These are phyloP conservation scores for Aspergillus novoparasiticus DNA, from an alignment of 2,329 filamentous ascomycete genomes.

Conservation along the genomic window DNA sequence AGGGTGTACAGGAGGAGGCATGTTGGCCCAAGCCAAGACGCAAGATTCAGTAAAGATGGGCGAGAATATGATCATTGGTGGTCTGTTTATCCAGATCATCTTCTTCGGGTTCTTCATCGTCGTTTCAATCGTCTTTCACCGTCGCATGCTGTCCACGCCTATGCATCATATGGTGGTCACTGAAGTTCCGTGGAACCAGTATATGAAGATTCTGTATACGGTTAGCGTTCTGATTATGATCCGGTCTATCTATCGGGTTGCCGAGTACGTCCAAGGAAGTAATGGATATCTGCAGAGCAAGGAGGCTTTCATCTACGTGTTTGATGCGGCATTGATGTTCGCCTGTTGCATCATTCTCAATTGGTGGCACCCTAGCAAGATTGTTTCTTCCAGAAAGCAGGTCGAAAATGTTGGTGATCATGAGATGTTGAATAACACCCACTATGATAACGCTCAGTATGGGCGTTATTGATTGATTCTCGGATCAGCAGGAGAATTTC, in stretches of 20 bases:
- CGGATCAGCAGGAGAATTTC: too few relatives aligned
- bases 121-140: conserved; percentile 22
- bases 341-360: conserved; percentile 1
- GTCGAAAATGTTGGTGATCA: neutral
- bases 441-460: neutral
- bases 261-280: conserved; percentile 50
- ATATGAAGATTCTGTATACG: conserved; percentile 21
- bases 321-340: conserved; percentile 46
- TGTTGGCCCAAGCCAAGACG: neutral
- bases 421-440: conserved; percentile 7
- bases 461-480: neutral
- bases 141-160: conserved; percentile 21
- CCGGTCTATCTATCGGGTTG: conserved; percentile 49
- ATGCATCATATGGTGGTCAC: conserved; percentile 14
- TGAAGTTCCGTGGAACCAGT: conserved; percentile 17
- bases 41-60: neutral
- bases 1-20: neutral
- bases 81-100: conserved; percentile 29
- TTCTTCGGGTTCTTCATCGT: conserved; percentile 30
- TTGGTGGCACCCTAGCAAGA: conserved; percentile 5
- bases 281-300: conserved; percentile 43
- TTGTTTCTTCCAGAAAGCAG: neutral
- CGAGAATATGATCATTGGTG: conserved; percentile 22
- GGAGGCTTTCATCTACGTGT: conserved; percentile 48
- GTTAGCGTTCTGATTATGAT: conserved; percentile 40